Base-by-base conservation (phyloP, 352 stramenopile species). In the Pythium sp. region DNA sequence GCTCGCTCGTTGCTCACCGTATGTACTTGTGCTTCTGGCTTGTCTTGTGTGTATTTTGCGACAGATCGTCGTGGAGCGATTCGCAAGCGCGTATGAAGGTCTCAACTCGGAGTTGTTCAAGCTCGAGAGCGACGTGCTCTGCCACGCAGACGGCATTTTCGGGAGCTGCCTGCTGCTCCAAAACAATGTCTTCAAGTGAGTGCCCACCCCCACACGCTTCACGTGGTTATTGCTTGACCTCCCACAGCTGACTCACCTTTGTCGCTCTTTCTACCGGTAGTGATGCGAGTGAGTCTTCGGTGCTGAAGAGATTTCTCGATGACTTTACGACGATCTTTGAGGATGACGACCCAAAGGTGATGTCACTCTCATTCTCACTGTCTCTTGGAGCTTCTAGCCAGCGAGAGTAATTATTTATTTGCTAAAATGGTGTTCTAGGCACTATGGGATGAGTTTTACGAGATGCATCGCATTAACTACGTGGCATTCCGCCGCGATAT, bases 21-120 rank as follows among this genome's bases (percentile, higher is more conserved):
- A n/a, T 22, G 65, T 53, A 24, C 26, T 58, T 20, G 65, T 53
- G 32, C 26, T 58, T 20, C 4, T 49, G 24, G 24, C 15, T 11
- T 38, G 26, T 15, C 15, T 20, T 26, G 4, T 26, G 3, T 34
- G 9, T 26, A 43, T 26, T 57, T 32, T 7, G 5, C 51, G 43
- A 18, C 26, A 94, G 86, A 66, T 93, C 34, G 56, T 90, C 41
- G 81, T 89, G 3, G 72, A 90, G 64, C 77, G 84, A n/a, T 84
- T 92, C 36, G 81, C 79, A 1, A 71, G 72, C 22, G 75, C 76
- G 15, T 87, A 88, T 64, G 72, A 79, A 32, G 73, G 72, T 2
- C 76, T 83, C 54, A 77, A 90, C 56, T 72, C 70, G 12, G 83
- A 90, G 24, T 55, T 87, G 15, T 94, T 94, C 62, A 90, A 87